Evolutionary conservation across 2,329 filamentous ascomycete species (phyloP).

Genomic region (Penicillium sp.): DNA sequence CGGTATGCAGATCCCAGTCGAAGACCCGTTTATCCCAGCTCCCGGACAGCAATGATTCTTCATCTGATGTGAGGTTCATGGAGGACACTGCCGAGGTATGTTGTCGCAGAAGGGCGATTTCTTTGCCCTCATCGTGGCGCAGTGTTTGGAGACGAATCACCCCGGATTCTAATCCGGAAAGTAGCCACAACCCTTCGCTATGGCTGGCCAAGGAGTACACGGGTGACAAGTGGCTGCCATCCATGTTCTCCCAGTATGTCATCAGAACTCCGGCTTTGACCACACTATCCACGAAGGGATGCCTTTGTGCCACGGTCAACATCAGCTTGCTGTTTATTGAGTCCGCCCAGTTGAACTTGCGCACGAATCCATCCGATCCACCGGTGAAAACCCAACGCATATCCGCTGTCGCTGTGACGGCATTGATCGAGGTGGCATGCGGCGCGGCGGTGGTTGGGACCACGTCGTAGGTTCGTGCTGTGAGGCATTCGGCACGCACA

Average conservation of each 20-base stretch:
- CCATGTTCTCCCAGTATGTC: constrained; percentile 98
- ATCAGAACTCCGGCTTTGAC: constrained; percentile 88
- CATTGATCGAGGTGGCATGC: constrained; percentile 90
- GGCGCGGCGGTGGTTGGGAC: constrained; percentile 94
- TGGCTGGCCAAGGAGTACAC: constrained; percentile 92
- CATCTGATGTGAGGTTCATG: constrained; percentile 69
- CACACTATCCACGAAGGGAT: constrained; percentile 95
- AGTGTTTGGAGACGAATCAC: constrained; percentile 89
- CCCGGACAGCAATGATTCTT: constrained; percentile 77
- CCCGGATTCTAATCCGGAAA: constrained; percentile 83
- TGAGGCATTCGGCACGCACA: constrained; percentile 69
- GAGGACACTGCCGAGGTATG: constrained; percentile 91
- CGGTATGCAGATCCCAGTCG: constrained; percentile 91
- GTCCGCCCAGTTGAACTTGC: constrained; percentile 90
- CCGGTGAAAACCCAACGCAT: constrained; percentile 92
- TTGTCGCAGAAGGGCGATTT: constrained; percentile 68
- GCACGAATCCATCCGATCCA: constrained; percentile 87
- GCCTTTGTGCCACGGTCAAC: constrained; percentile 85
- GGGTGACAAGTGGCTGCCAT: constrained; percentile 64
- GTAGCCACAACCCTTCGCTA: constrained; percentile 78
- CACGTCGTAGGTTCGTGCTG: constrained; percentile 79
- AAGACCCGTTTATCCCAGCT: constrained; percentile 93
- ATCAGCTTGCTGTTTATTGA: constrained; percentile 92
- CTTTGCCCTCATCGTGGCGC: constrained; percentile 86
- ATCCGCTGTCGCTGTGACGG: constrained; percentile 82